phyloP scores from a whole-genome alignment of 2,329 filamentous ascomycete genomes.

The Colletotrichum tanaceti region DNA sequence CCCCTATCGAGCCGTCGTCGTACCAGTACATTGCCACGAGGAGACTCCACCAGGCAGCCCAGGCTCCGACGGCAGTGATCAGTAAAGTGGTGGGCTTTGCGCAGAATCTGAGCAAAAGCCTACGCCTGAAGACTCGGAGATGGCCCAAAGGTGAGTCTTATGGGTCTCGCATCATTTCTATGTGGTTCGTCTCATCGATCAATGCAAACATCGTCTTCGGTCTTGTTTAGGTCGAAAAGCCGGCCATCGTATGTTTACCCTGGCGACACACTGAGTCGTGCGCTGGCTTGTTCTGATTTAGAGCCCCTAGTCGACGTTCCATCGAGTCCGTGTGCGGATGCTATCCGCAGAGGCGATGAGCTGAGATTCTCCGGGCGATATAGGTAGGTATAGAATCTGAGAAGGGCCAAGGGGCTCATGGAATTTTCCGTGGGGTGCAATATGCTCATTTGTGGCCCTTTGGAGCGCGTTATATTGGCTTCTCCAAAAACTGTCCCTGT shows the following conservation, averaged over 20 bases:
- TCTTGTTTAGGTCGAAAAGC: constrained; percentile 23
- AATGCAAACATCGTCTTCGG: constrained; percentile 7
- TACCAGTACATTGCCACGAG: constrained; percentile 6
- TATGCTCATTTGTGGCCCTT: constrained; percentile 2
- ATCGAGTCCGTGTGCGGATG: constrained; percentile 30
- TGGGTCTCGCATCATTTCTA: background rate
- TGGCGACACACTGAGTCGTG: constrained; percentile 19
- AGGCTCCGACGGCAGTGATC: constrained; percentile 19
- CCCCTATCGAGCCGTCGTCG: constrained; percentile 18
- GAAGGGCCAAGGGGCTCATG: too few species aligned
- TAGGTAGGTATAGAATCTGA: too few species aligned
- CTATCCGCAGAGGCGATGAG: constrained; percentile 7
- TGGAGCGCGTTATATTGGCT: background rate
- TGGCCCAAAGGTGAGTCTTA: background rate
- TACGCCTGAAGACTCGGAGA: background rate
- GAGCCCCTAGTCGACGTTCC: constrained; percentile 31
- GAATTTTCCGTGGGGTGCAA: constrained; percentile 3
- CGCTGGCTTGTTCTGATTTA: constrained; percentile 11
- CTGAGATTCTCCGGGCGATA: constrained; percentile 20
- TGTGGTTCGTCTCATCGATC: background rate
- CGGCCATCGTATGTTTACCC: constrained; percentile 1
- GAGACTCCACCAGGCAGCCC: constrained; percentile 18
- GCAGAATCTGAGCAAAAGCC: constrained; percentile 13
- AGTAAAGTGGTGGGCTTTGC: background rate
- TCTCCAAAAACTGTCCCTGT: background rate